Evolutionary conservation across 1,284 basidiomycete species (phyloP).

Genomic region (Ganoderma lucidum): DNA sequence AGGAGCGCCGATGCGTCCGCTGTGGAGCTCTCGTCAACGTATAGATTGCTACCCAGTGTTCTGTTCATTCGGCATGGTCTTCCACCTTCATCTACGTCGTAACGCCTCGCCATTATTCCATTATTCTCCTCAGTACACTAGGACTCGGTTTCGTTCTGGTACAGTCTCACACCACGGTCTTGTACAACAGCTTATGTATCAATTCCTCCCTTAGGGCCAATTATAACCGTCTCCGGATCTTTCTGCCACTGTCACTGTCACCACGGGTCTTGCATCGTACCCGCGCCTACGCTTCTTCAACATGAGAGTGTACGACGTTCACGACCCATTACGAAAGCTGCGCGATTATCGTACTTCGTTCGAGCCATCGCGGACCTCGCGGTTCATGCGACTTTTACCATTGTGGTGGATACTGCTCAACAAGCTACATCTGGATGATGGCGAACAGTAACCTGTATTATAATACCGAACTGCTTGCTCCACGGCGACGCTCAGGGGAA

Average conservation of each 20-base stretch:
- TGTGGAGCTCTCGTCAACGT: conserved; percentile 3
- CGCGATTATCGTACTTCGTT: neutral
- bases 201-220: neutral
- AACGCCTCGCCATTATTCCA: neutral
- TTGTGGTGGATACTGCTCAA: neutral
- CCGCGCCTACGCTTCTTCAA: neutral
- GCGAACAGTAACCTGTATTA: neutral
- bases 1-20: conserved; percentile 2
- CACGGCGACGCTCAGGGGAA: neutral
- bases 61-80: neutral
- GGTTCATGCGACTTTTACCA: neutral
- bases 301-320: neutral
- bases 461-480: neutral
- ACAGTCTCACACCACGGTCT: neutral
- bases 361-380: neutral
- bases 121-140: neutral
- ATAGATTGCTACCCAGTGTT: neutral
- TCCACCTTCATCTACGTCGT: neutral
- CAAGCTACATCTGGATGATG: neutral
- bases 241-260: neutral
- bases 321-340: neutral
- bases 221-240: neutral
- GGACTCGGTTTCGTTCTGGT: neutral
- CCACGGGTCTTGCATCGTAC: neutral
- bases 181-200: neutral